A percentile compares a stretch with the other conserved stretches of the same genome.
These are phyloP conservation scores for Exobasidium cylindrosporum DNA, from an alignment of 1,284 basidiomycete species.

Conservation along the genomic window DNA sequence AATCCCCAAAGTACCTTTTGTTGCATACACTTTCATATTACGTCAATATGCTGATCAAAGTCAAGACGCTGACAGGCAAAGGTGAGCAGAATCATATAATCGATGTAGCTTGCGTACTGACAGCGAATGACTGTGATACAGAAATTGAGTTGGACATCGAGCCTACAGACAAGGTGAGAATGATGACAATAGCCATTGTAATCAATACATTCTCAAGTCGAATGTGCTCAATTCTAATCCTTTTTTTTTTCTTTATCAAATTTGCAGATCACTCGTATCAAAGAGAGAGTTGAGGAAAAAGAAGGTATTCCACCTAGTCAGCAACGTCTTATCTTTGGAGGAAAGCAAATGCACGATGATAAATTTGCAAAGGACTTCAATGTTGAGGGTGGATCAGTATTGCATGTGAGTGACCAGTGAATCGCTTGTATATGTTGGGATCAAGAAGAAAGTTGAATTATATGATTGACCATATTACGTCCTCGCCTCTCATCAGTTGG, in stretches of 20 bases:
- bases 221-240: too few species aligned
- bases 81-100: not conserved
- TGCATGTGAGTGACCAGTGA: constrained; percentile 55
- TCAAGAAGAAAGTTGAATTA: too few species aligned
- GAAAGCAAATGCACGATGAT: constrained; percentile 76
- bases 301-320: constrained; percentile 96
- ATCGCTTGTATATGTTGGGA: too few species aligned
- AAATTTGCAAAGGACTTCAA: constrained; percentile 55
- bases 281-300: constrained; percentile 98
- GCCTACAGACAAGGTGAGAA: constrained; percentile 73
- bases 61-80: constrained; percentile 72
- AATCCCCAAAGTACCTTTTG: too few species aligned
- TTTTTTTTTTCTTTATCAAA: not conserved
- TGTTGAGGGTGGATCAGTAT: constrained; percentile 51
- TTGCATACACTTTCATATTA: too few species aligned
- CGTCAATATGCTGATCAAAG: constrained; percentile 51
- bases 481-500: constrained; percentile 30
- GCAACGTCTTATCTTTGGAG: constrained; percentile 89
- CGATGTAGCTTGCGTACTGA: not conserved
- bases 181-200: too few species aligned
- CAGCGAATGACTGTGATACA: constrained; percentile 7
- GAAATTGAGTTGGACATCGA: constrained; percentile 97
- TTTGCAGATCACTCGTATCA: constrained; percentile 82
- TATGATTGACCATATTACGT: not conserved
- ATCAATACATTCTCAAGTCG: too few species aligned